Evolutionary conservation across 345 rosid genomes (phyloP), one percentile per base, ranked within the genome.

Genomic region (Ricinus communis): DNA sequence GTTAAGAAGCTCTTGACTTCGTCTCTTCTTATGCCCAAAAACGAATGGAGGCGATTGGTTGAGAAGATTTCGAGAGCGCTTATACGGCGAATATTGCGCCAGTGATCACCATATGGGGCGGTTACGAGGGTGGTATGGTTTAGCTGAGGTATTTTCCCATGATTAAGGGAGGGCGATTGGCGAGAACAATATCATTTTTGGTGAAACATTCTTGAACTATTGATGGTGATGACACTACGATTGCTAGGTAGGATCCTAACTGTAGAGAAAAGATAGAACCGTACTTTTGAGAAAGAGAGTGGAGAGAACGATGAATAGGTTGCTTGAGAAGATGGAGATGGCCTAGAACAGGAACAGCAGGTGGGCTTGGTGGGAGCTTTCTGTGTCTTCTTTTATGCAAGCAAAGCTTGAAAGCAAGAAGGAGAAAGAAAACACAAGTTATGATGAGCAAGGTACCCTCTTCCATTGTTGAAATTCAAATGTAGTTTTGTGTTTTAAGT

Each of bases 301-400:
- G 59, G 5, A 71, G 28, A 24, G 58, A 52, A 8, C 78, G 72
- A 66, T 86, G 84, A 46, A 80, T 51, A 15, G 87, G 90, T 18
- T 71, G 71, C 53, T 75, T 83, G 4, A 86, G 69, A 65, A 82
- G 83, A 75, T 81, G 83, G 52, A 88, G 83, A 63, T 88, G 90
- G 4, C 93, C 93, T 4, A 88, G 47, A n/a, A 88, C 13, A 8
- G 91, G 89, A 11, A 82, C 73, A 2, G 85, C 66, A 6, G 62
- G 74, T 0, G 90, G 91, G 62, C 82, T 67, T 9, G 90, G 91
- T 7, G 91, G 90, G 9, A 73, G 79, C 7, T 84, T 82, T 52
- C 55, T 54, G 31, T 33, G 68, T 3, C 71, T 19, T 33, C 12
- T 61, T 57, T 57, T 47, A 14, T 28, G 61, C 7, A 57, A 47